Percentiles rank a stretch among this genome's conserved stretches.
These are phyloP conservation scores for Orbilia quercus DNA, from an alignment of 2,329 filamentous ascomycete genomes.

Conservation along the genomic window DNA sequence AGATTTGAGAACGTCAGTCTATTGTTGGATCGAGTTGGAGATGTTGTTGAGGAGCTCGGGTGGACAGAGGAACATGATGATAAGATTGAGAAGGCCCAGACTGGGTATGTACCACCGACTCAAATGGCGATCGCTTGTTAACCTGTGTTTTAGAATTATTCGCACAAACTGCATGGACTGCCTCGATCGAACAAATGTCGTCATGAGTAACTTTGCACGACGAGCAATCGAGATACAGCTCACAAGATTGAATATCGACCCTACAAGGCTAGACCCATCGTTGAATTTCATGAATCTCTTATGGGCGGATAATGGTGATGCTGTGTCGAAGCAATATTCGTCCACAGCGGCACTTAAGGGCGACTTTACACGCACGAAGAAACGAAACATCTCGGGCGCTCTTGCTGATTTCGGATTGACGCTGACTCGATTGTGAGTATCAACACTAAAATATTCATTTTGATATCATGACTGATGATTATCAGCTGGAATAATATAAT, in stretches of 20 bases:
- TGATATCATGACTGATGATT: conserved; percentile 59
- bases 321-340: conserved; percentile 93
- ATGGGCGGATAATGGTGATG: conserved; percentile 98
- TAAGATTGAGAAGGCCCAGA: conserved; percentile 56
- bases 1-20: conserved; percentile 93
- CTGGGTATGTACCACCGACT: conserved; percentile 14
- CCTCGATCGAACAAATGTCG: conserved; percentile 93
- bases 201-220: conserved; percentile 89
- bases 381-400: conserved; percentile 89
- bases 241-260: conserved; percentile 77
- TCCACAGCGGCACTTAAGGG: conserved; percentile 96
- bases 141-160: conserved; percentile 67
- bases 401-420: conserved; percentile 91
- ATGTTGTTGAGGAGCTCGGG: conserved; percentile 75
- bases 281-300: conserved; percentile 89
- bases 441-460: conserved; percentile 62
- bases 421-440: conserved; percentile 72
- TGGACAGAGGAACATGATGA: conserved; percentile 73
- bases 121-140: conserved; percentile 70
- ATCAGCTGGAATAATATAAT: conserved; percentile 82
- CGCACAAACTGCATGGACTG: conserved; percentile 99
- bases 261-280: conserved; percentile 80
- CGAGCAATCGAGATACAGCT: conserved; percentile 84
- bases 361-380: conserved; percentile 91
- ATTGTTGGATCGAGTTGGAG: conserved; percentile 76